Evolutionary conservation across 805 yeast species (phyloP).

Genomic region (Cephaloascus albidus): DNA sequence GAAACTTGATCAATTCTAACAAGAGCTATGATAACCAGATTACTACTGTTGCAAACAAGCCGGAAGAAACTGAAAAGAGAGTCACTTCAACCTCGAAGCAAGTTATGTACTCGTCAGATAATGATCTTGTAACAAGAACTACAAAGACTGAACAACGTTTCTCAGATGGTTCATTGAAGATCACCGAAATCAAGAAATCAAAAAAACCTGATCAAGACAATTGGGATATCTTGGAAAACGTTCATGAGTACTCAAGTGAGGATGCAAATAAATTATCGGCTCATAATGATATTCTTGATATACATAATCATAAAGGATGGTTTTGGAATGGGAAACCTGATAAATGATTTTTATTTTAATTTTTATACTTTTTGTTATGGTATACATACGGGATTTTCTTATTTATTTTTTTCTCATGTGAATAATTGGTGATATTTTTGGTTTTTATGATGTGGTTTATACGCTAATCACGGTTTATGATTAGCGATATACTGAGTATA

Average conservation of each 20-base stretch:
- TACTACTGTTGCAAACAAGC: not conserved
- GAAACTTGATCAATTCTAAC: not conserved
- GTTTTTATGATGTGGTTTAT: no score
- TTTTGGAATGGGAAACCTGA: not conserved
- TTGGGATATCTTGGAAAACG: not conserved
- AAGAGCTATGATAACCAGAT: not conserved
- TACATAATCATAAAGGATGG: not conserved
- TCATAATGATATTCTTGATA: no score
- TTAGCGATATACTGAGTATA: no score
- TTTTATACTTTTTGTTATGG: not conserved
- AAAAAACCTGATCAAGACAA: not conserved
- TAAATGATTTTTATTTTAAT: not conserved
- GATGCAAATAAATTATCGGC: not conserved
- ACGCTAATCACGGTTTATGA: no score
- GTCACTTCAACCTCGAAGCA: not conserved
- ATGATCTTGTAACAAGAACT: not conserved
- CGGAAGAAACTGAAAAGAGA: not conserved
- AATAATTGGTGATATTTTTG: no score
- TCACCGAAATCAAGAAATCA: not conserved
- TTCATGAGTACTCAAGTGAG: not conserved
- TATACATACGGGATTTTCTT: not conserved
- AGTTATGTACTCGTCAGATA: not conserved
- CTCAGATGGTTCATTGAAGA: not conserved
- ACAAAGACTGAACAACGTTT: not conserved
- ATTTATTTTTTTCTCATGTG: no score